Evolutionary conservation across 1,284 basidiomycete genomes (phyloP), one percentile per base, ranked within the genome.

Genomic region (Porodaedalea pini): DNA sequence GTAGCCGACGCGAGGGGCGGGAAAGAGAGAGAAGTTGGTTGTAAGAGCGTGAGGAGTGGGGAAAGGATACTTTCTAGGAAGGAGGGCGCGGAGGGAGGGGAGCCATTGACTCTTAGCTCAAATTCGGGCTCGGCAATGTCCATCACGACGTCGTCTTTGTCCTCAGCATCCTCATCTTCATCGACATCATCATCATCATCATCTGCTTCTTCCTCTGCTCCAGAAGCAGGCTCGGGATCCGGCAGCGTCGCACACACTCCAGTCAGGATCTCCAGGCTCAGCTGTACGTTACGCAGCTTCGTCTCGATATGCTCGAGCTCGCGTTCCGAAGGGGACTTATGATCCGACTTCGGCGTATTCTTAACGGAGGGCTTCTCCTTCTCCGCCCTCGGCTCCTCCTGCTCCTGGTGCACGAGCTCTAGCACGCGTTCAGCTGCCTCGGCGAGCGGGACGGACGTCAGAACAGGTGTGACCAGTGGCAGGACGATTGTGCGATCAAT

Each of bases 181-280:
- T 59, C 64, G 4, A 51, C 59, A 11, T 74, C 73, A n/a, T 72
- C 73, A 44, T 73, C 69, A 27, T 68, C 67, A 25, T 68, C 69
- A 32, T 66, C 66, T 56, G 57, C 68, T 10, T 70, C 69, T 6
- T 62, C 66, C 1, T 60, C 65, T 32, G 60, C 69, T 36, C 57
- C 40, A 1, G 60, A 57, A 25, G 67, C 67, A 43, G 75, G 70
- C 58, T 81, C 76, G 48, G 85, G 82, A 65, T 94, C 91, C 21
- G 92, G 88, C 32, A 95, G 72, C 8, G 86, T 90, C n/a, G 92
- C 92, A 67, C 91, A 95, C n/a, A 82, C 77, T 31, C 87, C 87
- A 0, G 92, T 94, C 62, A 96, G 71, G 52, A 96, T 83, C 72
- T 97, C 94, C 32, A 97, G 76, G 17, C 88, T 82, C 34, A 94